These are phyloP conservation scores for Chaetomiaceae sp. DNA, from an alignment of 2,329 filamentous ascomycete genomes.

Conservation along the genomic window DNA sequence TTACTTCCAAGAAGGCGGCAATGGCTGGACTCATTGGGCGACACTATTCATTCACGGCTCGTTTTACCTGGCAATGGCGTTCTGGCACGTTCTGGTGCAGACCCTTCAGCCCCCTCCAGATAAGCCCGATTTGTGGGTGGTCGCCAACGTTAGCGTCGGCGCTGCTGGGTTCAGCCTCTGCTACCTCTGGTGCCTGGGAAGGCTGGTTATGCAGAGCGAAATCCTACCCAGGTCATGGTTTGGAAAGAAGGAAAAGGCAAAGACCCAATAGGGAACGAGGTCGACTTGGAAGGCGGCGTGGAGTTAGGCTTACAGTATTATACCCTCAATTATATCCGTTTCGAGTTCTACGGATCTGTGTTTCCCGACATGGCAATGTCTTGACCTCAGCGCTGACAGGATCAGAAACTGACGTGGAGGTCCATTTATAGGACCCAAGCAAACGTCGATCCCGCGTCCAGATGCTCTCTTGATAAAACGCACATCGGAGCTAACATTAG, in stretches of 20 bases:
- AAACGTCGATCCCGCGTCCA: too few relatives aligned
- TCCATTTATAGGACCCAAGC: too few relatives aligned
- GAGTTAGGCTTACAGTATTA: constrained; percentile 10
- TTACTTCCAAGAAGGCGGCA: constrained; percentile 54
- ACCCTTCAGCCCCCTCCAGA: constrained; percentile 62
- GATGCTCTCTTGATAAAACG: too few relatives aligned
- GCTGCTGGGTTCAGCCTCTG: constrained; percentile 80
- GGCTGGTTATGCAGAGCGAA: constrained; percentile 57
- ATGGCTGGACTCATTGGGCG: constrained; percentile 48
- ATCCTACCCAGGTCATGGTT: constrained; percentile 36
- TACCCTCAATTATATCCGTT: constrained; percentile 17
- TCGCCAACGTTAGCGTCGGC: constrained; percentile 82
- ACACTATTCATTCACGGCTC: constrained; percentile 66
- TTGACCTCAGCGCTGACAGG: background rate
- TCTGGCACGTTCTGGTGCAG: constrained; percentile 75
- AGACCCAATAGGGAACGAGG: constrained; percentile 35
- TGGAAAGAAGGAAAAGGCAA: constrained; percentile 33
- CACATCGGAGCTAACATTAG: too few relatives aligned
- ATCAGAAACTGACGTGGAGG: background rate
- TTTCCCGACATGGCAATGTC: too few relatives aligned
- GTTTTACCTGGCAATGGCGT: constrained; percentile 73
- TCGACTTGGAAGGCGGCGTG: background rate
- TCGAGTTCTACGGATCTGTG: background rate
- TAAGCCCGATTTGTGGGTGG: constrained; percentile 93
- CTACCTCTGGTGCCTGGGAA: constrained; percentile 87